These are phyloP conservation scores for Cordyceps farinosa DNA, from an alignment of 2,329 filamentous ascomycete species.

Conservation along the genomic window DNA sequence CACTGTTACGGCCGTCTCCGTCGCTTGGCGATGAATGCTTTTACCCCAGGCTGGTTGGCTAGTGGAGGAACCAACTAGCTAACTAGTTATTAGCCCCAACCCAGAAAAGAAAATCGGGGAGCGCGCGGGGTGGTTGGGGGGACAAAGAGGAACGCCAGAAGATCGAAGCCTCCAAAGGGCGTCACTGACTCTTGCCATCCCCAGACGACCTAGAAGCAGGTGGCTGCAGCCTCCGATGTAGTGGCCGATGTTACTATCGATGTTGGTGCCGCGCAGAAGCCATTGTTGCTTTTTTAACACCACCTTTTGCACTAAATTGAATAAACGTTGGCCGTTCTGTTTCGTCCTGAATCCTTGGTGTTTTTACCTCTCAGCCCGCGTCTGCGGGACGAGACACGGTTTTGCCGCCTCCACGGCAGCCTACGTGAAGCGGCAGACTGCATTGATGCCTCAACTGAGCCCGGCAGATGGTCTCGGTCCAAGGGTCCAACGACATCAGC, in stretches of 20 bases:
- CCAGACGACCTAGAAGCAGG: no score
- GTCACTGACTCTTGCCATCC: background rate
- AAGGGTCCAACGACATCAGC: background rate
- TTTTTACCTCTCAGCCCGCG: no score
- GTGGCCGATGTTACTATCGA: background rate
- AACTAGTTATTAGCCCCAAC: background rate
- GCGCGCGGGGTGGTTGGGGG: background rate
- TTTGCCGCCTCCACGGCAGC: no score
- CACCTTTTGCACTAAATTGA: no score
- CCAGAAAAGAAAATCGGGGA: slow-evolving; percentile 7
- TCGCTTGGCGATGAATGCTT: background rate
- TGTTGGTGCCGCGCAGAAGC: background rate
- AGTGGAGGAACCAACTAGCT: background rate
- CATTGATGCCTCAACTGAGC: background rate
- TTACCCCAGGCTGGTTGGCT: background rate
- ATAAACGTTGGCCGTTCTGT: no score
- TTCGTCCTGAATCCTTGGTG: no score
- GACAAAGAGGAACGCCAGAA: background rate
- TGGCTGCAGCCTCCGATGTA: no score
- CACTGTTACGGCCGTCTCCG: slow-evolving; percentile 7
- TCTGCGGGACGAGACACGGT: no score
- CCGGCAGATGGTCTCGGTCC: background rate
- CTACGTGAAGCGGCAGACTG: no score
- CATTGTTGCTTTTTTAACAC: background rate
- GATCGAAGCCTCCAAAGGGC: background rate